phyloP scores from a whole-genome alignment of 495 filamentous ascomycete genomes.

The Patellaria atrata region DNA sequence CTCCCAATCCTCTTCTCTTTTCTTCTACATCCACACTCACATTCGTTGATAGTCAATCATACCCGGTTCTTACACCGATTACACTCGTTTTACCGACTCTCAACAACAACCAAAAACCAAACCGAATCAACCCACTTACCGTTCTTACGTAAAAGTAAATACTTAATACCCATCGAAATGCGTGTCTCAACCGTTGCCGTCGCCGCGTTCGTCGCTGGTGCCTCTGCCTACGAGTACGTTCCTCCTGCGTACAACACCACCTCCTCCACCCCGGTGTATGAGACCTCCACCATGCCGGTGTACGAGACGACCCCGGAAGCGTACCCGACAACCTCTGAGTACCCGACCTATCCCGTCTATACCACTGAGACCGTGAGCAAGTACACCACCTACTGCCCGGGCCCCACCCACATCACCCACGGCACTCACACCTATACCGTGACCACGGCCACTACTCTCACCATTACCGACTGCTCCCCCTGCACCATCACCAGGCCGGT shows the following conservation, averaged over 20 bases:
- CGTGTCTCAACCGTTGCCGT: constrained; percentile 61
- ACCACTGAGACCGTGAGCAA: constrained; percentile 66
- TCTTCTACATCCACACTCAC: constrained; percentile 19
- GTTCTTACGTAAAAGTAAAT: constrained; percentile 6
- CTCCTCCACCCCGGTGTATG: constrained; percentile 5
- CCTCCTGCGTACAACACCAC: constrained; percentile 25
- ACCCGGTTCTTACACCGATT: constrained; percentile 25
- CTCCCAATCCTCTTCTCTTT: constrained; percentile 5
- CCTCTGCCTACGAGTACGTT: constrained; percentile 29
- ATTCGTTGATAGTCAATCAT: constrained; percentile 16
- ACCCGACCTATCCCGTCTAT: too few species aligned
- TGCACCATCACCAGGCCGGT: constrained; percentile 65
- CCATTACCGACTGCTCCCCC: constrained; percentile 64
- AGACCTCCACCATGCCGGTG: constrained; percentile 26
- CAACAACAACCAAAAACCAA: constrained; percentile 12
- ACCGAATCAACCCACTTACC: constrained; percentile 4
- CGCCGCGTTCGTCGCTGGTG: constrained; percentile 47
- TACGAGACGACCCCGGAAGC: constrained; percentile 6
- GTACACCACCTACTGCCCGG: constrained; percentile 79
- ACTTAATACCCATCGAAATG: constrained; percentile 51
- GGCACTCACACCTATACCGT: constrained; percentile 63
- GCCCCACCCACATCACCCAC: constrained; percentile 54
- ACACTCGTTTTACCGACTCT: constrained; percentile 23
- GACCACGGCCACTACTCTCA: constrained; percentile 65
- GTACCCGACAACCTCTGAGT: constrained; percentile 8